Evolutionary conservation across 1,139 yeast genomes (phyloP), one percentile per base, ranked within the genome.

Genomic region (Candida freyschussii): DNA sequence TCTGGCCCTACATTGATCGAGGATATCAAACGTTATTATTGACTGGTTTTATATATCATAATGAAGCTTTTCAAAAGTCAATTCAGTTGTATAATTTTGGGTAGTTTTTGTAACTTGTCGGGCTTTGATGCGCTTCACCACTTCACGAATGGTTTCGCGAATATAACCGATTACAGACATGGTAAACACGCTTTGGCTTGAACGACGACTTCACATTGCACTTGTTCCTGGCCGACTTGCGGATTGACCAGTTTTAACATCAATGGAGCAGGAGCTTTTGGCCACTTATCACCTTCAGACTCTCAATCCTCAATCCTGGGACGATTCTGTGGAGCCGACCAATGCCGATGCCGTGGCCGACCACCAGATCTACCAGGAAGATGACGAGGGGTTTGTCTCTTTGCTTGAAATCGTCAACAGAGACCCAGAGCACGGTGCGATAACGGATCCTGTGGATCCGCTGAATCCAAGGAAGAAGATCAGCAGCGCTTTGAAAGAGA

Each of bases 391-490:
- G 9, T 33, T 30, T 27, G 34, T 37, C 15, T 30, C 45, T 17
- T 27, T 42, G 7, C 27, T 43, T 7, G 48, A 41, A 28, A 22
- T 41, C 16, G 47, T 44, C 12, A 39, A 41, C 12, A 33, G 43
- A 17, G 55, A 45, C 14, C 20, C 39, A 10, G 29, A 44, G 15
- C 17, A 37, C 16, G 7, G 31, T 24, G 22, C 32, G 32, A 7
- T 24, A 7, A 30, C 40, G 21, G 63, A 61, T 37, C 50, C 59
- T 4, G 60, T 58, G 16, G 87, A 79, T 49, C 85, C 86, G 0
- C 57, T 79, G 42, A 68, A 72, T 13, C 75, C 73, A 13, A 60
- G 59, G 19, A 70, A 69, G 8, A 62, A 68, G 11, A 65, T 78
- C 26, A 53, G 65, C 11, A 59, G 65, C 19, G 64, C 65, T 18